These are phyloP conservation scores for Biancaea sappan DNA, from an alignment of 306 rosid species.

Conservation along the genomic window DNA sequence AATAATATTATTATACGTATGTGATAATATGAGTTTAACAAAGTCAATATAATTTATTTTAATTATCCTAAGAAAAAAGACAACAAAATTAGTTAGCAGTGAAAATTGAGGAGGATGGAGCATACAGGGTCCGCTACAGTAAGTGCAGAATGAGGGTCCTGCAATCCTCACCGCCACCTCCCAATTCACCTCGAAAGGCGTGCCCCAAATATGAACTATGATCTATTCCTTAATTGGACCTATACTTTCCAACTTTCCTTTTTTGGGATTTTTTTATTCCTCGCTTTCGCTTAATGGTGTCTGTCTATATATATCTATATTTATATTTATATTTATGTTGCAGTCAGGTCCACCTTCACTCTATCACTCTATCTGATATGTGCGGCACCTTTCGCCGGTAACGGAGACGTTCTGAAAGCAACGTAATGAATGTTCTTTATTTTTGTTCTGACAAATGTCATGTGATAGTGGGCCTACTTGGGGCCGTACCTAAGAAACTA, in stretches of 20 bases:
- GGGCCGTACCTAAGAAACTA: constrained; percentile 38
- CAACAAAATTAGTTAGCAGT: background rate
- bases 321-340: background rate
- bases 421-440: constrained; percentile 14
- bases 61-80: too few relatives aligned
- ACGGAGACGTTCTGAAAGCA: background rate
- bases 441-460: constrained; percentile 70
- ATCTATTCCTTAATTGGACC: background rate
- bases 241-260: constrained; percentile 10
- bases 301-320: too few relatives aligned
- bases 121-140: background rate
- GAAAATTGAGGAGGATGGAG: background rate
- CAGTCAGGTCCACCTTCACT: constrained; percentile 42
- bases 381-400: constrained; percentile 33
- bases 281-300: too few relatives aligned
- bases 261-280: constrained; percentile 17
- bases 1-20: background rate
- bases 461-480: constrained; percentile 70
- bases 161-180: constrained; percentile 40
- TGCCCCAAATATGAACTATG: constrained; percentile 31
- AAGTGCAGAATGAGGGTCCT: background rate
- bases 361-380: constrained; percentile 39
- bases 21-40: too few relatives aligned
- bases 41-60: too few relatives aligned
- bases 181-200: constrained; percentile 53